Percentiles rank a stretch among this genome's conserved stretches.
Conservation (phyloP, 306 rosid genomes). For the Oemleria cerasiformis region DNA sequence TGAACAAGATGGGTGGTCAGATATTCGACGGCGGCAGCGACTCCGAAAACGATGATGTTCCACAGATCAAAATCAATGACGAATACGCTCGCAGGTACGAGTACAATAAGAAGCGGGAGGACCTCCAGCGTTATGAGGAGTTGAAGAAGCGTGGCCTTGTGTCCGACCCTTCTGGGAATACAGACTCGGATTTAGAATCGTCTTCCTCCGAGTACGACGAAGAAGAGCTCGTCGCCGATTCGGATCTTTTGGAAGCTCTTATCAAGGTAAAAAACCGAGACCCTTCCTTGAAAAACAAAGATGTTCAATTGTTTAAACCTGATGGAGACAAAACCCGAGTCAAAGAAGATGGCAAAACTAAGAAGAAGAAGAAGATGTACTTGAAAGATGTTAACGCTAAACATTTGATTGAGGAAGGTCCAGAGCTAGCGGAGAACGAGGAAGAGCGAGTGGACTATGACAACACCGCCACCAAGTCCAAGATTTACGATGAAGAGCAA, state of each 20-base stretch:
- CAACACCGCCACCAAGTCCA: constrained; percentile 26
- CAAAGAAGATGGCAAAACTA: constrained; percentile 26
- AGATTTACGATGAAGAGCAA: constrained; percentile 60
- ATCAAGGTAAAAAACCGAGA: constrained; percentile 69
- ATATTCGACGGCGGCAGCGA: constrained; percentile 68
- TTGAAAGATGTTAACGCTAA: constrained; percentile 73
- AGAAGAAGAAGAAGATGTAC: constrained; percentile 41
- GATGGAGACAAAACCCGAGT: constrained; percentile 35
- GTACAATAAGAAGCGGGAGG: constrained; percentile 88
- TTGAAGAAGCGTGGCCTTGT: constrained; percentile 69
- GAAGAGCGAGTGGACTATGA: neutral
- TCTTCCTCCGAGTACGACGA: constrained; percentile 6
- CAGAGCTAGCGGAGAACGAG: constrained; percentile 38
- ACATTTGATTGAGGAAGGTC: constrained; percentile 68
- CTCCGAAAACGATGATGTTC: constrained; percentile 46
- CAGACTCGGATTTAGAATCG: neutral
- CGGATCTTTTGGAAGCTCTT: constrained; percentile 59
- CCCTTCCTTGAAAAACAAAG: constrained; percentile 58
- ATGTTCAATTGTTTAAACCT: constrained; percentile 47
- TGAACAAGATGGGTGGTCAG: constrained; percentile 35
- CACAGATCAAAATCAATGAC: constrained; percentile 54
- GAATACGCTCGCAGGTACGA: constrained; percentile 47
- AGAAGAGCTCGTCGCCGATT: constrained; percentile 22
- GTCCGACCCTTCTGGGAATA: constrained; percentile 26
- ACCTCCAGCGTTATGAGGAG: constrained; percentile 73